These are phyloP conservation scores for Ostreobium quekettii DNA, from an alignment of 139 green algal species.

Conservation along the genomic window DNA sequence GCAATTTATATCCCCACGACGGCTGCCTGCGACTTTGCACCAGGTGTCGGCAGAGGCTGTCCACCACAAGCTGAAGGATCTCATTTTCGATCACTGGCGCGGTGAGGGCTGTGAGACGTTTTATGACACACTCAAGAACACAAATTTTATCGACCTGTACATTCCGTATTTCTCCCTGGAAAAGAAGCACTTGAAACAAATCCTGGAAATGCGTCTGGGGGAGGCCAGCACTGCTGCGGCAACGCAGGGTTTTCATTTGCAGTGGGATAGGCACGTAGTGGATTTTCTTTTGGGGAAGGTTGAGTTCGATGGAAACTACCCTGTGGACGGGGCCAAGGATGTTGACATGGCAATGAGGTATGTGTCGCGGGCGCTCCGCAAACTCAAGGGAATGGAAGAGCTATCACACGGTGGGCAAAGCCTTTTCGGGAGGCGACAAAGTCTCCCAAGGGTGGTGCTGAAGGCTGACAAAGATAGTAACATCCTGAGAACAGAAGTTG, in stretches of 20 bases:
- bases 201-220: slow-evolving; percentile 40
- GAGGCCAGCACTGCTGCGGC: slow-evolving; percentile 21
- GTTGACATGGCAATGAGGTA: slow-evolving; percentile 39
- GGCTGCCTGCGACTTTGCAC: too few relatives aligned
- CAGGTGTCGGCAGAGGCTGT: slow-evolving; percentile 42
- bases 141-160: slow-evolving; percentile 61
- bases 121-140: slow-evolving; percentile 59
- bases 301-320: slow-evolving; percentile 52
- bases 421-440: too few relatives aligned
- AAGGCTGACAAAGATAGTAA: too few relatives aligned
- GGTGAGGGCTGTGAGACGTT: slow-evolving; percentile 47
- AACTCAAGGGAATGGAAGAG: too few relatives aligned
- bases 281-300: slow-evolving; percentile 49
- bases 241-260: slow-evolving; percentile 18
- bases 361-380: too few relatives aligned
- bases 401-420: too few relatives aligned
- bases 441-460: too few relatives aligned
- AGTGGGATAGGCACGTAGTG: slow-evolving; percentile 41
- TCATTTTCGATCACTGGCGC: slow-evolving; percentile 61
- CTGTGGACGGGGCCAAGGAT: slow-evolving; percentile 65
- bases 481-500: too few relatives aligned
- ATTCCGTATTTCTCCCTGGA: slow-evolving; percentile 71
- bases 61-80: slow-evolving; percentile 53
- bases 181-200: slow-evolving; percentile 30
- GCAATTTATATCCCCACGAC: too few relatives aligned